phyloP scores from a whole-genome alignment of 352 stramenopile species.

The Phytophthora pinifolia region DNA sequence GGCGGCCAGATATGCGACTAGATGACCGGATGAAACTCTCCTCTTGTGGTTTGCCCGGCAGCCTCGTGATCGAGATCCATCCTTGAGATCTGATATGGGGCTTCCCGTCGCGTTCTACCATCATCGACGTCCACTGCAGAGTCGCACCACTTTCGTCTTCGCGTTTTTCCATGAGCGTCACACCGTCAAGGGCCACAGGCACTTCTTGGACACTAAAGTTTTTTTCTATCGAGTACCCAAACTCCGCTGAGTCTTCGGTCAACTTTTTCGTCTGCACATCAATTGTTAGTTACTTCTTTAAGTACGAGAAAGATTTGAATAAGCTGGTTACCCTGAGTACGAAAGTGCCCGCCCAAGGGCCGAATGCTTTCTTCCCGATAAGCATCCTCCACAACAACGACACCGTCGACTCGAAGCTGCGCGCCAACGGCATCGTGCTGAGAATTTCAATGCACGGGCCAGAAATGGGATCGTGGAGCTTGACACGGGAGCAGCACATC shows the following conservation, averaged over 20 bases:
- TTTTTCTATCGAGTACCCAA: conserved; percentile 10
- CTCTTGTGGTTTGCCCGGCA: not conserved
- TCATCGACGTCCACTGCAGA: conserved; percentile 25
- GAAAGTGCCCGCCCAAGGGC: not conserved
- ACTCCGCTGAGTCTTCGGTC: conserved; percentile 12
- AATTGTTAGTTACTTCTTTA: conserved; percentile 1
- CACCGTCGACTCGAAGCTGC: not conserved
- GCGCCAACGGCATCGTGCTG: conserved; percentile 13
- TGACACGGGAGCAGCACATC: conserved; percentile 2
- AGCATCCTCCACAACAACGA: conserved; percentile 23
- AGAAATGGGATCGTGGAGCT: conserved; percentile 9
- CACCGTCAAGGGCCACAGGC: conserved; percentile 3
- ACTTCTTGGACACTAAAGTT: not conserved
- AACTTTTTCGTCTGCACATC: conserved; percentile 6
- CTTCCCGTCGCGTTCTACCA: conserved; percentile 8
- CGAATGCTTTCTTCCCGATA: conserved; percentile 16
- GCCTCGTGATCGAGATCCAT: conserved; percentile 10
- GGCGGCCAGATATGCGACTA: conserved; percentile 12
- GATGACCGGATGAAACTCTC: conserved; percentile 15
- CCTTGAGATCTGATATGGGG: conserved; percentile 14
- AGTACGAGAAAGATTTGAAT: not conserved
- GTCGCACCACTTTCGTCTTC: conserved; percentile 3
- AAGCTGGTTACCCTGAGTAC: too few species aligned
- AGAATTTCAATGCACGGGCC: conserved; percentile 17
- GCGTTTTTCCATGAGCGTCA: conserved; percentile 22